A percentile compares a stretch with the other conserved stretches of the same genome.
Conservation (phyloP, 2,329 filamentous ascomycete species). For the Arthroderma uncinatum region DNA sequence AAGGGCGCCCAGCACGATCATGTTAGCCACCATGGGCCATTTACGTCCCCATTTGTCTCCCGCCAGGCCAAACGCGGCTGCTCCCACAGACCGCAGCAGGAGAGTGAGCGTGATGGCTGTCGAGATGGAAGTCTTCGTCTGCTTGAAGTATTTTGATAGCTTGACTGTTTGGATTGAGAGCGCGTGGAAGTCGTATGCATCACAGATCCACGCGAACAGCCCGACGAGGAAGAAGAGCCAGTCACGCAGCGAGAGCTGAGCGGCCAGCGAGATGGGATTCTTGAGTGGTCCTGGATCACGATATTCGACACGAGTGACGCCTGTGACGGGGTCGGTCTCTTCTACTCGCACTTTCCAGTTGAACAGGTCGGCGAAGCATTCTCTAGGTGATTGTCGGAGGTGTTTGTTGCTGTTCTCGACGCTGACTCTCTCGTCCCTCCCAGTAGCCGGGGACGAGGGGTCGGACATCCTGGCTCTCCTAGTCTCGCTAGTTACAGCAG, state of each 20-base stretch:
- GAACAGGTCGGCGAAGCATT: constrained; percentile 55
- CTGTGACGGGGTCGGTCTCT: constrained; percentile 48
- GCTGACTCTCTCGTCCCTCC: neutral
- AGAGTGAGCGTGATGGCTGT: constrained; percentile 49
- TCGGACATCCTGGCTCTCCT: neutral
- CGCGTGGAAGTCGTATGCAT: constrained; percentile 53
- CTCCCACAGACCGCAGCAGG: constrained; percentile 51
- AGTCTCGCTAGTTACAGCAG: neutral
- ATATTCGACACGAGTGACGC: constrained; percentile 59
- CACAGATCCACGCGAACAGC: constrained; percentile 63
- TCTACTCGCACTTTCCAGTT: constrained; percentile 64
- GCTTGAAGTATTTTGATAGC: constrained; percentile 44
- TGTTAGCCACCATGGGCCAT: constrained; percentile 52
- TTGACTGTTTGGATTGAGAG: constrained; percentile 47
- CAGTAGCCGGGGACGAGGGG: neutral
- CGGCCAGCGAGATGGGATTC: constrained; percentile 59
- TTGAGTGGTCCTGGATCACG: constrained; percentile 52
- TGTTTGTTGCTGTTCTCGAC: neutral
- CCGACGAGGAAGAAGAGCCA: constrained; percentile 70
- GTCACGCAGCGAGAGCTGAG: constrained; percentile 51
- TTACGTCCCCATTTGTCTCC: constrained; percentile 47
- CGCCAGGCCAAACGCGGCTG: constrained; percentile 47
- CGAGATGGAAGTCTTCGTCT: constrained; percentile 48
- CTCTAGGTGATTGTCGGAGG: constrained; percentile 47
- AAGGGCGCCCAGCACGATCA: constrained; percentile 49